phyloP scores from a whole-genome alignment of 768 basidiomycete genomes.

The Lanmaoa rubissima region DNA sequence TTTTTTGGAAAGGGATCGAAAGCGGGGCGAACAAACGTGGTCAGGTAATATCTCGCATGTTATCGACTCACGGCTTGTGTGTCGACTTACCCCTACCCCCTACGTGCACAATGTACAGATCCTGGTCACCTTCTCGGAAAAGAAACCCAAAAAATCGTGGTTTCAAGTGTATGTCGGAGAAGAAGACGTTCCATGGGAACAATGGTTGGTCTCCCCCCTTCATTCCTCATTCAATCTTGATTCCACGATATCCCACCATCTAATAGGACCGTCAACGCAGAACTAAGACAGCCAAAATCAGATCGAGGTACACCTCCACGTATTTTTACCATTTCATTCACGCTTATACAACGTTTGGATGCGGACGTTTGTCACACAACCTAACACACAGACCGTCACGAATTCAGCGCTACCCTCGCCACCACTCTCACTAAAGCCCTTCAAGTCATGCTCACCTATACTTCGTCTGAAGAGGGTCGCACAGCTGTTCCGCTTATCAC shows the following conservation, averaged over 20 bases:
- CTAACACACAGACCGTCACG: slow-evolving; percentile 38
- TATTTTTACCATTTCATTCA: neutral
- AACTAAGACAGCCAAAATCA: slow-evolving; percentile 67
- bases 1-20: slow-evolving; percentile 78
- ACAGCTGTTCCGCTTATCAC: slow-evolving; percentile 76
- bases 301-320: slow-evolving; percentile 48
- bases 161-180: slow-evolving; percentile 68
- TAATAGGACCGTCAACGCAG: slow-evolving; percentile 74
- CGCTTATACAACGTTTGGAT: neutral
- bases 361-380: neutral
- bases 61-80: neutral
- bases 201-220: slow-evolving; percentile 51
- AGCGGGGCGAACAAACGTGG: slow-evolving; percentile 59
- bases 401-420: slow-evolving; percentile 58
- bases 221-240: neutral
- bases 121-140: slow-evolving; percentile 72
- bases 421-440: slow-evolving; percentile 64
- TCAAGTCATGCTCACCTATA: slow-evolving; percentile 69
- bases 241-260: neutral
- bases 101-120: slow-evolving; percentile 38
- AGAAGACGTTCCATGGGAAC: slow-evolving; percentile 86
- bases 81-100: slow-evolving; percentile 19
- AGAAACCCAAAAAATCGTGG: slow-evolving; percentile 75
- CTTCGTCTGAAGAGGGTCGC: slow-evolving; percentile 75
- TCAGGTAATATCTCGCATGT: slow-evolving; percentile 43